Evolutionary conservation across 2,329 filamentous ascomycete species (phyloP), one percentile per base, ranked within the genome.

Genomic region (Aspergillus sp.): DNA sequence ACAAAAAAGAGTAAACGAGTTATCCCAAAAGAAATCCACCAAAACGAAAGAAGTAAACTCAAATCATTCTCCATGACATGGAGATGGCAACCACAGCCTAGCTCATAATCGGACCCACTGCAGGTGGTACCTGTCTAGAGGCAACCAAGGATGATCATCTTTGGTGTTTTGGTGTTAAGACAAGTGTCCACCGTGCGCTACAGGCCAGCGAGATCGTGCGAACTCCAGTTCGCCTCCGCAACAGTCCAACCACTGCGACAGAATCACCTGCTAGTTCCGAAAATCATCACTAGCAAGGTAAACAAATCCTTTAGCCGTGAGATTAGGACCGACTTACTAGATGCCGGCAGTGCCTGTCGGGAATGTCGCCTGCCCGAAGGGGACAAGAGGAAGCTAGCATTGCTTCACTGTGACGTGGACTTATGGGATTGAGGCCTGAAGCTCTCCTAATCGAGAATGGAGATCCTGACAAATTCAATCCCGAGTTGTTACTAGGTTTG

Each of bases 401-500:
- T 42, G 36, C 16, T 42, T 42, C 36, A 42, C 12, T 42, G 12
- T 42, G 36, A 42, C 36, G 36, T 42, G 36, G 52, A 24, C 46
- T n/a, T 53, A 39, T 18, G 52, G 14, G 4, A 16, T 14, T 36
- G 36, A n/a, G 14, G 36, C 36, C 4, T n/a, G 36, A 42, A n/a
- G 36, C 36, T 42, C 36, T 16, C 36, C 36, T 42, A n/a, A 42
- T n/a, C 16, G 11, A 42, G 22, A 14, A 22, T 18, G 18, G 36
- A 18, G 36, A 54, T 54, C 18, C n/a, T 54, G 52, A 54, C 52
- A 46, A 54, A 54, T 54, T 54, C 52, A 45, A n/a, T 42, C 7
- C 16, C 36, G 14, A 6, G 36, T 42, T 42, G 36, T 14, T 42
- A 42, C 36, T 42, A 39, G 16, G 14, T 42, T 42, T 14, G 16